Percentiles rank a stretch among this genome's conserved stretches.
Conservation (phyloP, 352 stramenopile genomes). For the Globisporangium orthogonon region DNA sequence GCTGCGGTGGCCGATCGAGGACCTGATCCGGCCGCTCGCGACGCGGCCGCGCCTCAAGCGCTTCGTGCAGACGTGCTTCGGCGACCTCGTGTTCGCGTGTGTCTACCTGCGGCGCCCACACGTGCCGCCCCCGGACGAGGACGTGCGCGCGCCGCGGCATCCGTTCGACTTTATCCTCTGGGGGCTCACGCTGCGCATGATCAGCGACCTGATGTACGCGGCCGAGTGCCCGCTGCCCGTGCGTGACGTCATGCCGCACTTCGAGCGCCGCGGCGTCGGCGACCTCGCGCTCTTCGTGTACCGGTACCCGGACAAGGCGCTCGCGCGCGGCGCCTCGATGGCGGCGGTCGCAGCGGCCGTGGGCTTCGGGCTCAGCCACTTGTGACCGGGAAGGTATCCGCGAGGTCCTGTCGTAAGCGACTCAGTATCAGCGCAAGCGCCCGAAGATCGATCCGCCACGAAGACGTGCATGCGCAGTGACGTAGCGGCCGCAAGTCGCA, state of each 20-base stretch:
- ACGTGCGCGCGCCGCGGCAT: constrained; percentile 25
- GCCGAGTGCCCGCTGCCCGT: constrained; percentile 41
- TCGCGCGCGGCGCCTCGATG: constrained; percentile 34
- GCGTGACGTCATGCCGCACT: constrained; percentile 40
- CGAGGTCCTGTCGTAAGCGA: too few relatives aligned
- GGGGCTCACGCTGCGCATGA: constrained; percentile 71
- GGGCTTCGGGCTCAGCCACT: constrained; percentile 26
- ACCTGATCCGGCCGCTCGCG: constrained; percentile 39
- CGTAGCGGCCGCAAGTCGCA: too few relatives aligned
- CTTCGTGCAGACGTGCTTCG: constrained; percentile 30
- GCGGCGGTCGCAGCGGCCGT: constrained; percentile 35
- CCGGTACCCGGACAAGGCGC: constrained; percentile 40
- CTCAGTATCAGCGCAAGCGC: too few relatives aligned
- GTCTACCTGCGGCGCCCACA: constrained; percentile 72
- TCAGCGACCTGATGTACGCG: constrained; percentile 41
- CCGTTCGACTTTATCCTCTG: constrained; percentile 79
- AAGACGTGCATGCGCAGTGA: too few relatives aligned
- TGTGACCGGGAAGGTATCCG: constrained; percentile 13
- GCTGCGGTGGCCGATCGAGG: constrained; percentile 51
- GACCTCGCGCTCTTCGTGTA: constrained; percentile 44
- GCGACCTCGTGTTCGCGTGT: constrained; percentile 54
- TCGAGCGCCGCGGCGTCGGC: constrained; percentile 46
- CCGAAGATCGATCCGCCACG: too few relatives aligned
- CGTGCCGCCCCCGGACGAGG: constrained; percentile 29
- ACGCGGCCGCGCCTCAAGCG: constrained; percentile 25